phyloP scores from a whole-genome alignment of 2,329 filamentous ascomycete genomes.

The Monilinia fructigena region DNA sequence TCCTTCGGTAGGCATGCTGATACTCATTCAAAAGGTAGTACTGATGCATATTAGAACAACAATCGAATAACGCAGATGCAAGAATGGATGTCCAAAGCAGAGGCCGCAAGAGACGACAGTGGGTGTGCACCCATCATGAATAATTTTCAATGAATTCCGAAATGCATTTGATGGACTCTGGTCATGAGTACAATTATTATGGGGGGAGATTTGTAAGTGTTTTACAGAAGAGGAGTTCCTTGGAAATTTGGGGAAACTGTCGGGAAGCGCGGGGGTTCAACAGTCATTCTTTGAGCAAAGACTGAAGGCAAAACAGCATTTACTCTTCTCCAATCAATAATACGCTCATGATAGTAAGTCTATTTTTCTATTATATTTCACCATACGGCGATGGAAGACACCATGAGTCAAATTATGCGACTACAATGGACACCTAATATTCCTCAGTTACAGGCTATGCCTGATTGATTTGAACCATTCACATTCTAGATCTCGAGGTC shows the following conservation, averaged over 20 bases:
- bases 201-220: too few relatives aligned
- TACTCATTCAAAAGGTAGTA: neutral
- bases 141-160: constrained; percentile 14
- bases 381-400: neutral
- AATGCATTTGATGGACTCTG: constrained; percentile 15
- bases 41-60: constrained; percentile 48
- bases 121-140: constrained; percentile 46
- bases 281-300: neutral
- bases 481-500: neutral
- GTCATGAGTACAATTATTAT: constrained; percentile 1
- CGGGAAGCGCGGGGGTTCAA: neutral
- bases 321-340: neutral
- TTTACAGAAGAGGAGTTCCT: neutral
- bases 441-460: neutral
- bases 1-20: constrained; percentile 57
- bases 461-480: neutral
- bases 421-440: neutral
- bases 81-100: constrained; percentile 59
- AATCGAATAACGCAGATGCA: constrained; percentile 64
- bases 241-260: neutral
- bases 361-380: constrained; percentile 3
- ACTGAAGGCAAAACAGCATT: neutral
- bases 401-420: neutral
- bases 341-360: constrained; percentile 8
- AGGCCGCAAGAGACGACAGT: constrained; percentile 54